Evolutionary conservation across 202 grass and related monocot genomes (phyloP), one percentile per base, ranked within the genome.

Genomic region (Saccharum hybrid): DNA sequence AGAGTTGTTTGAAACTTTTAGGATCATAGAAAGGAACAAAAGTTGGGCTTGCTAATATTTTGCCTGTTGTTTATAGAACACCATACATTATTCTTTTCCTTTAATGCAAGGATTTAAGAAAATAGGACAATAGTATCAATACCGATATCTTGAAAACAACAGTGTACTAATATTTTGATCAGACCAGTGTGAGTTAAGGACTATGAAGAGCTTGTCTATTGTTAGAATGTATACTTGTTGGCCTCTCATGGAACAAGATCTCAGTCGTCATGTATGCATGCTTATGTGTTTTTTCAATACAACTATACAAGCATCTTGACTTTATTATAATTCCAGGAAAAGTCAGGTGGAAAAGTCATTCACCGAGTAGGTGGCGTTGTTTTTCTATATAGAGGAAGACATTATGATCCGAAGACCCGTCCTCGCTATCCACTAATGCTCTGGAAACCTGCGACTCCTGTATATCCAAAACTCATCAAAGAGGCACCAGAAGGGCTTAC

Each of bases 391-490:
- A 84, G 91, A 82, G 96, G 96, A 41, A 91, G 96, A 85, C 59
- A 95, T 84, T 98, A 98, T 12, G 42, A 93, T 10, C 81, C 85
- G 33, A 83, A 74, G 23, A 88, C 74, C 15, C 85, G 96, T 60
- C 96, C 96, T 46, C 89, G 89, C 34, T 98, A 93, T 81, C 96
- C 96, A 16, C 79, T 94, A 83, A 98, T 98, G 96, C 89, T 95
- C 16, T 98, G 96, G 96, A 98, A 98, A 64, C 96, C 96, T 73
- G 92, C 96, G 14, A 71, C 91, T 78, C 96, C 92, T 71, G 91
- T 90, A 54, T 98, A 93, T 74, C 96, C 96, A 54, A 95, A 93
- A 74, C 89, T 98, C 63, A 98, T 98, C 88, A 89, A 95, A 81
- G 81, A 90, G 82, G 83, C 77, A 51, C 96, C 96, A 60, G 92